phyloP scores from a whole-genome alignment of 2,329 filamentous ascomycete genomes.

The Cyclaneusma minus region DNA sequence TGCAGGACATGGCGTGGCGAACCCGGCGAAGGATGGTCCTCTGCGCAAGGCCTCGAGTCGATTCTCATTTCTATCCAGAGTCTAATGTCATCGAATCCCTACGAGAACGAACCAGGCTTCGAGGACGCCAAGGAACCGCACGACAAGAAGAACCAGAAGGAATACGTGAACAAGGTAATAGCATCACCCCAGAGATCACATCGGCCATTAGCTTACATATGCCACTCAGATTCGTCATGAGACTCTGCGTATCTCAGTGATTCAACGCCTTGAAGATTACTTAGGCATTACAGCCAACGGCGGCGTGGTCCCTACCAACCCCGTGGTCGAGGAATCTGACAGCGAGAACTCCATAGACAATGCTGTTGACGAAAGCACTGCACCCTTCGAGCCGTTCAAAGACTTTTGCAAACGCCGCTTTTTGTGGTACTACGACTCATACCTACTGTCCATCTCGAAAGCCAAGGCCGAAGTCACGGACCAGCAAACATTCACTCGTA shows the following conservation, averaged over 20 bases:
- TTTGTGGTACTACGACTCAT: slow-evolving; percentile 90
- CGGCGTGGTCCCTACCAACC: slow-evolving; percentile 20
- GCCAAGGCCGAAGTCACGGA: slow-evolving; percentile 49
- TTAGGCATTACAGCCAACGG: slow-evolving; percentile 46
- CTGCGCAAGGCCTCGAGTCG: slow-evolving; percentile 87
- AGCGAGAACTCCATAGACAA: slow-evolving; percentile 33
- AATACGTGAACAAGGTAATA: slow-evolving; percentile 64
- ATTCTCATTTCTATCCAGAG: slow-evolving; percentile 93
- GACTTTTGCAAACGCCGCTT: slow-evolving; percentile 86
- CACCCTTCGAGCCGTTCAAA: slow-evolving; percentile 71
- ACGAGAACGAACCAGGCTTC: slow-evolving; percentile 91
- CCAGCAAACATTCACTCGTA: slow-evolving; percentile 51
- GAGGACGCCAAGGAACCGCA: slow-evolving; percentile 53
- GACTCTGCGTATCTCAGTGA: slow-evolving; percentile 70
- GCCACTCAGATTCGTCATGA: slow-evolving; percentile 68
- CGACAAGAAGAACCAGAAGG: slow-evolving; percentile 59
- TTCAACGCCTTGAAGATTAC: slow-evolving; percentile 70
- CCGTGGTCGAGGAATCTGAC: slow-evolving; percentile 20
- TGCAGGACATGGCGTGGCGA: slow-evolving; percentile 86
- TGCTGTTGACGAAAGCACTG: slow-evolving; percentile 31
- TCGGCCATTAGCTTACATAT: slow-evolving; percentile 1
- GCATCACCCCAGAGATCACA: not conserved
- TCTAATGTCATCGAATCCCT: slow-evolving; percentile 84
- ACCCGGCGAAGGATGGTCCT: slow-evolving; percentile 87
- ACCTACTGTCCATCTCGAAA: slow-evolving; percentile 54